Evolutionary conservation across 345 rosid species (phyloP), one percentile per base, ranked within the genome.

Genomic region (Angophora floribunda): DNA sequence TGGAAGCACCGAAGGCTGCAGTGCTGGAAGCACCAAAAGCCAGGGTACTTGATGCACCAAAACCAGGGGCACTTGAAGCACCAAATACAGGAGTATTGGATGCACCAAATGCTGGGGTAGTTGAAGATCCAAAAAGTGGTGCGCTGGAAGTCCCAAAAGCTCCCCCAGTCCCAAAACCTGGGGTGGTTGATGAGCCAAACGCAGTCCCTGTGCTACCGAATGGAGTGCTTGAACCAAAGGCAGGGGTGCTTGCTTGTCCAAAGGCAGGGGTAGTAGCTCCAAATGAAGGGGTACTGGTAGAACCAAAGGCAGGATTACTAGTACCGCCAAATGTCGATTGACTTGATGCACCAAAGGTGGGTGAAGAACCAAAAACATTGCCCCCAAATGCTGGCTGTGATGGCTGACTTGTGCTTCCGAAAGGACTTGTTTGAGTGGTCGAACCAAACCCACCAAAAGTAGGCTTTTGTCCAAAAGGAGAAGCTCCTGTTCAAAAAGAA

Each of bases 371-470:
- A 86, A 96, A 96, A 26, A 95, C 93, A 15, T 91, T 87, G 86
- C 79, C 93, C 1, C 97, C 95, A 88, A 95, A 95, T 41, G 94
- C 92, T 70, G 98, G 89, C 45, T 10, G 96, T 21, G 84, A 75
- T 41, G 84, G 84, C 49, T 75, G 84, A 55, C 90, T 52, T 36
- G 88, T 89, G 86, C 93, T 87, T 65, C 93, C 91, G 52, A 93
- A 93, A 7, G 93, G 91, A 88, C 84, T 41, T 11, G 84, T 36
- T 75, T 75, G 84, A 90, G 70, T 89, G 55, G 93, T 89, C 78
- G 99, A 93, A 55, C 97, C 96, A 91, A 96, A 94, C 88, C 98
- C 94, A 85, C 93, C 98, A 91, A 96, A 96, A 63, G 93, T 91
- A 90, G 96, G 89, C 90, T 95, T 96, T 91, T 97, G 98, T 85